Conservation (phyloP, 768 basidiomycete genomes). For the Lactarius evosmus region DNA sequence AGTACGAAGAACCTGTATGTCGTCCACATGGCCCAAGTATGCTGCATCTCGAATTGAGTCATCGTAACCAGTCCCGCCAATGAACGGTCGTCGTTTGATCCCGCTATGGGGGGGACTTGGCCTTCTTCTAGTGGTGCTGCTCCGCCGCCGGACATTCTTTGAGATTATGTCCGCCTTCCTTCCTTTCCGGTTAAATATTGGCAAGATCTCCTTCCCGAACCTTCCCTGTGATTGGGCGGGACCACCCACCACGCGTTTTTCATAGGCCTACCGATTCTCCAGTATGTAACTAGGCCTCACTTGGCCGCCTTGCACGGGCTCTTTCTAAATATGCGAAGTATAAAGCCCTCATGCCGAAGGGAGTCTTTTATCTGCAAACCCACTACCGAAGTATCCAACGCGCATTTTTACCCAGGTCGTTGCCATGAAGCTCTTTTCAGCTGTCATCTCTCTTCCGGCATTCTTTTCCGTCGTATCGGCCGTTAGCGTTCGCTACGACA, state of each 20-base stretch:
- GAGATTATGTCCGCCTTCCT: neutral
- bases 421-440: slow-evolving; percentile 33
- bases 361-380: neutral
- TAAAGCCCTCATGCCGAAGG: neutral
- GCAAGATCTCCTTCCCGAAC: neutral
- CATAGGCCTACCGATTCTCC: neutral
- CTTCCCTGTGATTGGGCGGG: neutral
- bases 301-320: neutral
- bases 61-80: neutral
- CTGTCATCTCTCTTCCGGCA: slow-evolving; percentile 28
- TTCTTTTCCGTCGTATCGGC: slow-evolving; percentile 14
- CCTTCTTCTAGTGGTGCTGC: neutral
- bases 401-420: slow-evolving; percentile 19
- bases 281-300: slow-evolving; percentile 8
- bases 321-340: neutral
- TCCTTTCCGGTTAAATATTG: neutral
- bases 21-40: neutral
- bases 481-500: slow-evolving; percentile 33
- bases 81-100: neutral
- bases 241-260: neutral
- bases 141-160: neutral
- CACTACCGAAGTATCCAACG: neutral
- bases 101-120: neutral
- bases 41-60: neutral
- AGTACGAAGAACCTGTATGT: neutral